Conservation (phyloP, 805 yeast genomes). For the Wickerhamomyces canadensis region DNA sequence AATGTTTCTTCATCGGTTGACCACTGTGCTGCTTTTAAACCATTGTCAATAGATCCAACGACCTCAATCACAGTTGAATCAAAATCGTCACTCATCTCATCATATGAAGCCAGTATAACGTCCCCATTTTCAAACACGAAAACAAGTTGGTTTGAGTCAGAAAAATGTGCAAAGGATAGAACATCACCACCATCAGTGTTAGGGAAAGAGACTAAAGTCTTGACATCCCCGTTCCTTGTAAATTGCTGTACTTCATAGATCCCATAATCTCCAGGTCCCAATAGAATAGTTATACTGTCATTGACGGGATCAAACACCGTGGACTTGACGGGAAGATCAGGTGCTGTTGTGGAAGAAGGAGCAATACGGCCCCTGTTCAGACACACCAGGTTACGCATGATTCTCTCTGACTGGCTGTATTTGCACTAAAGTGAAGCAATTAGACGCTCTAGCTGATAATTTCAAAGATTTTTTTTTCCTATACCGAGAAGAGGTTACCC, state of each 20-base stretch:
- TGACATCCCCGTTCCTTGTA: constrained; percentile 54
- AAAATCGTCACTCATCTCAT: constrained; percentile 36
- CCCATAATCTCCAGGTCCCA: constrained; percentile 50
- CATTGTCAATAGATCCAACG: constrained; percentile 79
- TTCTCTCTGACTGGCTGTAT: too few species aligned
- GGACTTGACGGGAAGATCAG: constrained; percentile 52
- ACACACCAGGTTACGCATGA: constrained; percentile 44
- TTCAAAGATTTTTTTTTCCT: not conserved
- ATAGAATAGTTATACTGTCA: constrained; percentile 64
- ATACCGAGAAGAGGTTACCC: constrained; percentile 5
- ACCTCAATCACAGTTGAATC: constrained; percentile 57
- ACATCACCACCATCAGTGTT: constrained; percentile 42
- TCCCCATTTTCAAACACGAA: constrained; percentile 75
- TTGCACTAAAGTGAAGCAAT: too few species aligned
- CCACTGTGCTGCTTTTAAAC: constrained; percentile 73
- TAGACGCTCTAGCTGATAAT: too few species aligned
- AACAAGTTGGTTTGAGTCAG: constrained; percentile 60
- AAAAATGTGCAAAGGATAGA: constrained; percentile 59
- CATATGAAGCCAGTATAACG: constrained; percentile 60
- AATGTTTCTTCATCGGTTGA: constrained; percentile 88
- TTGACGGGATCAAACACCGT: constrained; percentile 67
- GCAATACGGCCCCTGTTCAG: constrained; percentile 49
- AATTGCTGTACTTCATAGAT: constrained; percentile 73
- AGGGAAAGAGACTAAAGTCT: constrained; percentile 58
- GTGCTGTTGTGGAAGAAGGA: constrained; percentile 53